Conservation (phyloP, 441 rosid species). For the Arabidopsis lyrata region DNA sequence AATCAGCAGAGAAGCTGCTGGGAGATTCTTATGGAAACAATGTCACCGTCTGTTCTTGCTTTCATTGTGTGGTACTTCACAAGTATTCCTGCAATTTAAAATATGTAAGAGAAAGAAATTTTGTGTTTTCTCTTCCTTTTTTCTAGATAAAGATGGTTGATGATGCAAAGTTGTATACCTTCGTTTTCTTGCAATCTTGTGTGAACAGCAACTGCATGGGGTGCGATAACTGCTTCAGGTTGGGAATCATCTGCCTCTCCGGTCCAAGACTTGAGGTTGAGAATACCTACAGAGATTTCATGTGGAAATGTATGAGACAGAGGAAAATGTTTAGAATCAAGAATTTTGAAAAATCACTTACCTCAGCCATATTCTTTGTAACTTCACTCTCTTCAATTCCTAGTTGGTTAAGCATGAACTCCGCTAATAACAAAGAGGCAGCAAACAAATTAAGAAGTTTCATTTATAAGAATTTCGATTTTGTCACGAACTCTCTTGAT, state of each 20-base stretch:
- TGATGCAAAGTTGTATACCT: constrained; percentile 53
- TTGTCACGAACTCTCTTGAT: too few relatives aligned
- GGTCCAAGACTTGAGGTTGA: constrained; percentile 77
- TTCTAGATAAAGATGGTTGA: constrained; percentile 8
- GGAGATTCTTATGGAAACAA: constrained; percentile 86
- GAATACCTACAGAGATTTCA: constrained; percentile 55
- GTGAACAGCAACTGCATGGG: constrained; percentile 84
- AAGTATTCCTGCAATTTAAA: constrained; percentile 63
- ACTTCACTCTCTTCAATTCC: too few relatives aligned
- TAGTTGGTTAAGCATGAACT: too few relatives aligned
- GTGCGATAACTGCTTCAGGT: constrained; percentile 87
- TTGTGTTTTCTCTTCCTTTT: too few relatives aligned
- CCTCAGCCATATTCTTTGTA: too few relatives aligned
- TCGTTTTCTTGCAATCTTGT: constrained; percentile 86
- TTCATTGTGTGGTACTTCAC: constrained; percentile 81
- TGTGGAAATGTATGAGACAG: constrained; percentile 9
- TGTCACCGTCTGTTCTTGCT: constrained; percentile 77
- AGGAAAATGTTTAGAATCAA: not conserved
- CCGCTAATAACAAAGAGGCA: too few relatives aligned
- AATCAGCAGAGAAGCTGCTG: constrained; percentile 87
- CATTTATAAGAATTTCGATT: too few relatives aligned
- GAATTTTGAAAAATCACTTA: too few relatives aligned
- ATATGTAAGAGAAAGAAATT: not conserved
- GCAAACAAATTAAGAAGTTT: too few relatives aligned
- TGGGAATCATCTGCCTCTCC: constrained; percentile 76